Conservation (phyloP, 2,329 filamentous ascomycete genomes). For the Sphaerulina vaccinii region DNA sequence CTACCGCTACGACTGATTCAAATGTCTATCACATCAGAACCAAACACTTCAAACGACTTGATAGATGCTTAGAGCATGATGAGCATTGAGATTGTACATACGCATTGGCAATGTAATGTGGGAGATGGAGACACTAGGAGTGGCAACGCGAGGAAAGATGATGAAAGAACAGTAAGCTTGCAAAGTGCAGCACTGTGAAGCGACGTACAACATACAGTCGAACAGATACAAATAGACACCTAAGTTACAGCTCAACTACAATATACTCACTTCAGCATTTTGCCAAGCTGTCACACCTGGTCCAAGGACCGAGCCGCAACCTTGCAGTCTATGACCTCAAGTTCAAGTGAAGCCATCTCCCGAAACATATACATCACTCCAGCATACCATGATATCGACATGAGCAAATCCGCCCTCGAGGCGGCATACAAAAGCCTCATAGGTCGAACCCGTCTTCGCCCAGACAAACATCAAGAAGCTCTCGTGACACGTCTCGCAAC, state of each 20-base stretch:
- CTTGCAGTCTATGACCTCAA: conserved; percentile 6
- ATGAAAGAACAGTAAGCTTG: background rate
- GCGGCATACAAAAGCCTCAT: conserved; percentile 28
- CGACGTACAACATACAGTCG: background rate
- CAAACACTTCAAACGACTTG: too few species aligned
- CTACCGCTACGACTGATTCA: conserved; percentile 34
- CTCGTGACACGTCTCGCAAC: conserved; percentile 26
- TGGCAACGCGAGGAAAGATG: background rate
- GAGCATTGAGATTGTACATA: too few species aligned
- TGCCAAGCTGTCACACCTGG: too few species aligned
- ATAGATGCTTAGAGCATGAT: too few species aligned
- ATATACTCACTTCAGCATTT: too few species aligned
- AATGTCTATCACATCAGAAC: background rate
- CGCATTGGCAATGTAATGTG: too few species aligned
- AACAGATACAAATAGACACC: background rate
- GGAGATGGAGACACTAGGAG: too few species aligned
- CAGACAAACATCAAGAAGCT: conserved; percentile 25
- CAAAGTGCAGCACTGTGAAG: background rate
- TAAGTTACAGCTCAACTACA: background rate
- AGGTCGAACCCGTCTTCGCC: conserved; percentile 19
- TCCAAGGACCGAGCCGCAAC: conserved; percentile 8
- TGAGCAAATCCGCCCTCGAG: conserved; percentile 25
- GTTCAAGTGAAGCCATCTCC: conserved; percentile 1
- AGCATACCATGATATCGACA: conserved; percentile 10
- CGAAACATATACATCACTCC: background rate